Percentiles rank a stretch among this genome's conserved stretches.
Evolutionary conservation across 2,329 filamentous ascomycete species (phyloP).

Genomic region (Tolypocladium ovalisporum): DNA sequence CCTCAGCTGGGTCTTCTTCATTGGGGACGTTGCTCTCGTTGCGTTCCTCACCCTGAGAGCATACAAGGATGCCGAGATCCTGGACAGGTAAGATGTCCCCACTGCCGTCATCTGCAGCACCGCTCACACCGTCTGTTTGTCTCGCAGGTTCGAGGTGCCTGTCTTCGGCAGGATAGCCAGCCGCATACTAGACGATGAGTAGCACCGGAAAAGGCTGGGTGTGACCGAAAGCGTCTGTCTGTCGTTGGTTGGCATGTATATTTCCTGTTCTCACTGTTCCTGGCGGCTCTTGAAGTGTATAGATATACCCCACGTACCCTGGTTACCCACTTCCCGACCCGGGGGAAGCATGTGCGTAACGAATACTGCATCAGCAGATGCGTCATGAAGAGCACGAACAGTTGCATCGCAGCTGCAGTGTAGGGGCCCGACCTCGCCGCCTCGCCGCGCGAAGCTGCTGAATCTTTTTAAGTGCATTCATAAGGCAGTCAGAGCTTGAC

Average conservation of each 20-base stretch:
- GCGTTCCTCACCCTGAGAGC: conserved; percentile 66
- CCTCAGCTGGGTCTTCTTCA: conserved; percentile 73
- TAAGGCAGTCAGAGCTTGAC: not conserved
- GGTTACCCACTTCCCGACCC: not conserved
- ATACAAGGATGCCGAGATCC: conserved; percentile 67
- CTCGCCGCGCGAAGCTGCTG: not conserved
- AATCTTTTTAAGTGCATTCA: not conserved
- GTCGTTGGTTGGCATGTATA: not conserved
- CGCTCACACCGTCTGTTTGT: not conserved
- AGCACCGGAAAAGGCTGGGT: not conserved
- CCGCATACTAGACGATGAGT: conserved; percentile 81
- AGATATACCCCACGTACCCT: not conserved
- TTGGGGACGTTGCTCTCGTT: conserved; percentile 66
- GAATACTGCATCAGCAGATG: not conserved
- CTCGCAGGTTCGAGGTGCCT: conserved; percentile 66
- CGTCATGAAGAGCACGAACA: not conserved
- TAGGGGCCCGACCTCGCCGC: not conserved
- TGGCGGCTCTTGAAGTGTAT: not conserved
- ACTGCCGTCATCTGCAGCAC: not conserved
- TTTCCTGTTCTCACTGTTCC: not conserved
- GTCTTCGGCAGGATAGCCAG: conserved; percentile 79
- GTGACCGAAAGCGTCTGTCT: not conserved
- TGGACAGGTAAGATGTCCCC: conserved; percentile 40
- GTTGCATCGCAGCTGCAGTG: not conserved
- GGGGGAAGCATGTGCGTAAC: not conserved